Percentiles rank a stretch among this genome's conserved stretches.
These are phyloP conservation scores for Neobulgaria alba DNA, from an alignment of 2,329 filamentous ascomycete genomes.

Conservation along the genomic window DNA sequence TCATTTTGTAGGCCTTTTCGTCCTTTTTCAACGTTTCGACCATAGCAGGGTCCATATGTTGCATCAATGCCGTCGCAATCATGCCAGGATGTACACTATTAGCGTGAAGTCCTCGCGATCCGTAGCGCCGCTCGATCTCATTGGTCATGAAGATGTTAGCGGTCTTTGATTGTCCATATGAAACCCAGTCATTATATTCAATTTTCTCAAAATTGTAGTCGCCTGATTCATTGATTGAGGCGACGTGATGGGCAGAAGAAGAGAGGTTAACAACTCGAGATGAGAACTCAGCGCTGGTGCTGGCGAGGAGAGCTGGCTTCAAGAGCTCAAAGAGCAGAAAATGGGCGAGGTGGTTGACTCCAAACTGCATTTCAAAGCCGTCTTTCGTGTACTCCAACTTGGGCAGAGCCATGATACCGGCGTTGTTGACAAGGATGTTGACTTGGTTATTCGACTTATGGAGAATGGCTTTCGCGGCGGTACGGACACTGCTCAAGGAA, in stretches of 20 bases:
- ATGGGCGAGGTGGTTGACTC: conserved; percentile 43
- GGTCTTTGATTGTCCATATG: conserved; percentile 38
- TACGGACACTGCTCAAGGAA: background rate
- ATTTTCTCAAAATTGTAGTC: conserved; percentile 15
- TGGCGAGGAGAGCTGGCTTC: conserved; percentile 33
- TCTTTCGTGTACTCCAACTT: conserved; percentile 33
- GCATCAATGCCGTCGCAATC: conserved; percentile 23
- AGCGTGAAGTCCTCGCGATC: conserved; percentile 31
- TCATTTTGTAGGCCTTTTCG: background rate
- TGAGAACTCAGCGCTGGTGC: conserved; percentile 32
- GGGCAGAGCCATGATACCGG: conserved; percentile 2
- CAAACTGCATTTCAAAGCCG: conserved; percentile 43
- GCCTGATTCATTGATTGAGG: conserved; percentile 35
- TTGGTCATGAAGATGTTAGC: conserved; percentile 40
- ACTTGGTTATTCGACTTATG: background rate
- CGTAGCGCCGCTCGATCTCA: conserved; percentile 38
- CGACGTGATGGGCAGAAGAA: conserved; percentile 34
- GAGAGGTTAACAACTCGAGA: conserved; percentile 40
- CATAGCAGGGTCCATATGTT: conserved; percentile 5
- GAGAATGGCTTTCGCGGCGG: background rate
- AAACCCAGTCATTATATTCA: conserved; percentile 29
- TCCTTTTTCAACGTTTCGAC: background rate
- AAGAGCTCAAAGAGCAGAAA: conserved; percentile 46
- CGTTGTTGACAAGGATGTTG: conserved; percentile 1
- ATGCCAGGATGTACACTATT: conserved; percentile 35